Evolutionary conservation across 2,329 filamentous ascomycete species (phyloP), one percentile per base, ranked within the genome.

Genomic region (Aspergillus uvarum): DNA sequence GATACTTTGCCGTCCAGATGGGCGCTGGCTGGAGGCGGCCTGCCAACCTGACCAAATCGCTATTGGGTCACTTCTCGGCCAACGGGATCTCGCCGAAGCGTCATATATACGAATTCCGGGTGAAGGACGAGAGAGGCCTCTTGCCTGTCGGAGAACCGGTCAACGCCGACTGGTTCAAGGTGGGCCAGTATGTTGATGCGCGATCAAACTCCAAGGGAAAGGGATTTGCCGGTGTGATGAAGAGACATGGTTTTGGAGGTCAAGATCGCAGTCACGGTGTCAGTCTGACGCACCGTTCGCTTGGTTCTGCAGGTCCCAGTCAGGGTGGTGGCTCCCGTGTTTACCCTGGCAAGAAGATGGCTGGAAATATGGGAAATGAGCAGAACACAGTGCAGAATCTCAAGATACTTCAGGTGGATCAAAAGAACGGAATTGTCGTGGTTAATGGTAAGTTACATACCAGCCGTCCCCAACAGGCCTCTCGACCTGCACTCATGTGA

Each of bases 201-300:
- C 85, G 88, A 70, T 89, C 87, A 52, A 86, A 89, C 72, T 89
- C 87, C 68, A 86, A 91, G 73, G 95, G 95, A 56, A 94, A 92
- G 85, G 95, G 95, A 7, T 99, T 97, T 75, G 91, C 90, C 10
- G 95, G 95, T 84, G 95, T 91, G 67, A 99, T 99, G 95, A 99
- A 99, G 87, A 85, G 91, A 68, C 91, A 94, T 80, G 92, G 92
- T 35, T 98, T 95, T 78, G 77, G 82, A 31, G 95, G 95, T 70
- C 95, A 99, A 81, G 89, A 88, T 68, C 91, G 92, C 59, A 93
- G 89, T 69, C 95, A 99, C 85, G 95, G 95, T 84, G 94, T 96
- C 80, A 97, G 93, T 73, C 87, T 92, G 80, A 92, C 91, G 72
- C 95, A 99, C 83, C 86, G 95, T 72, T 90, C 90, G 29, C 91